Percentiles rank a stretch among this genome's conserved stretches.
phyloP scores from a whole-genome alignment of 441 rosid genomes.

The Mallotus japonicus region DNA sequence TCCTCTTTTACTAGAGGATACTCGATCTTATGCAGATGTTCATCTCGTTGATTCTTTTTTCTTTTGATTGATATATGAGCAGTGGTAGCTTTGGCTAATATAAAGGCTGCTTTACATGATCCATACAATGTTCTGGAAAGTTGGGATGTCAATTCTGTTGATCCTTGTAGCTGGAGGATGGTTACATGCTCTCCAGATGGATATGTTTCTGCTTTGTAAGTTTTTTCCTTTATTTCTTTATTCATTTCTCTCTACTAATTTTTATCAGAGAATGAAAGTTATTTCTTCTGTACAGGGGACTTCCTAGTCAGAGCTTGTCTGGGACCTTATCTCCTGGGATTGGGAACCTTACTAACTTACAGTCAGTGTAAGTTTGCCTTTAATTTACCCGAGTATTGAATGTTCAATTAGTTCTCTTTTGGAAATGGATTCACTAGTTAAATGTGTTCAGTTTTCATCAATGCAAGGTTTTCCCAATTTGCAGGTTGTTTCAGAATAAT shows the following conservation, averaged over 20 bases:
- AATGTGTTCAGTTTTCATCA: neutral
- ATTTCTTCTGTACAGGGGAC: slow-evolving; percentile 54
- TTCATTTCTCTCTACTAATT: neutral
- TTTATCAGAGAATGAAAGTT: neutral
- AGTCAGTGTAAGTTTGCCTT: slow-evolving; percentile 68
- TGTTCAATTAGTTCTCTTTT: slow-evolving; percentile 12
- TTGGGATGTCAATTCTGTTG: slow-evolving; percentile 92
- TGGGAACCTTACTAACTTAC: slow-evolving; percentile 80
- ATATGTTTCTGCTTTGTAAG: slow-evolving; percentile 82
- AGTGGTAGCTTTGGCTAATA: slow-evolving; percentile 85
- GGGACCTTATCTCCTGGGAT: slow-evolving; percentile 80
- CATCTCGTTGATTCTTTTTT: slow-evolving; percentile 15
- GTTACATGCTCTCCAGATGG: slow-evolving; percentile 74
- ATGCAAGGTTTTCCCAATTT: neutral
- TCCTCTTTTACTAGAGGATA: neutral
- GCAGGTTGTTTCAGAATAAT: slow-evolving; percentile 92
- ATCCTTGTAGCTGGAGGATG: slow-evolving; percentile 99
- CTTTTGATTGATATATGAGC: slow-evolving; percentile 34
- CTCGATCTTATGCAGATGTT: neutral
- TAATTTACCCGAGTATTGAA: neutral
- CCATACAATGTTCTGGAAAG: slow-evolving; percentile 82
- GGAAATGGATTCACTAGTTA: neutral
- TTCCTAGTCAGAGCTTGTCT: slow-evolving; percentile 95
- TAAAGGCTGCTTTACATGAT: slow-evolving; percentile 69
- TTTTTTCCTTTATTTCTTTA: slow-evolving; percentile 5